Base-by-base conservation (phyloP, 192 early-diverging fungal genomes). In the Obelidium mucronatum region DNA sequence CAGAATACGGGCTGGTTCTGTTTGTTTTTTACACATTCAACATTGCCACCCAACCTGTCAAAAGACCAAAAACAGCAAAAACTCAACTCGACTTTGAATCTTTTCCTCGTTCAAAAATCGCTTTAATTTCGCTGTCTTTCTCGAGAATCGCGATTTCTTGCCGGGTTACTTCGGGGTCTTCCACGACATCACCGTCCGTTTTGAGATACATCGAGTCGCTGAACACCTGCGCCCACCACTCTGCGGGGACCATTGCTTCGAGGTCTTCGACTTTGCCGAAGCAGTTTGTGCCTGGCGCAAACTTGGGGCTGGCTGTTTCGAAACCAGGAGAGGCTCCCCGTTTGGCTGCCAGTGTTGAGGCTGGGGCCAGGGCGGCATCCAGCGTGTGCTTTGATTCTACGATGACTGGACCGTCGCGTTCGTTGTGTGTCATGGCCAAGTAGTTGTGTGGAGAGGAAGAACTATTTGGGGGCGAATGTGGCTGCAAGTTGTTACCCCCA, bases 171-270 rank as follows among this genome's bases (percentile, higher is more conserved):
- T 84, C 86, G 2, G 88, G 88, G 74, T 91, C 90, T 71, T 91
- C 90, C 28, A 90, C 89, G 8, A 91, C 89, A 78, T 90, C 89
- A 3, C 90, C 90, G 58, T 91, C 90, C 1, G 90, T 91, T 60
- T 89, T 87, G 2, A 91, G 81, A 73, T 91, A 91, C 74, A 90
- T 80, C 1, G 62, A 33, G 40, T 88, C 86, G 42, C 78, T 83
- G 78, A 91, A 91, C 22, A 89, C 79, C 24, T 67, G 42, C 64
- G 83, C 83, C 90, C 90, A 91, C 90, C 90, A 90, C 26, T 83
- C 73, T n/a, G 83, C 58, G 15, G 87, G 85, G 15, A 91, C 87
- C 74, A 80, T 83, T 6, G 78, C 52, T 54, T 87, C 84, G 35
- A 90, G 74, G 70, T 89, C 69, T 6, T 67, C 40, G 19, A 91